Conservation (phyloP, 2,329 filamentous ascomycete species). For the Penicillium polonicum region DNA sequence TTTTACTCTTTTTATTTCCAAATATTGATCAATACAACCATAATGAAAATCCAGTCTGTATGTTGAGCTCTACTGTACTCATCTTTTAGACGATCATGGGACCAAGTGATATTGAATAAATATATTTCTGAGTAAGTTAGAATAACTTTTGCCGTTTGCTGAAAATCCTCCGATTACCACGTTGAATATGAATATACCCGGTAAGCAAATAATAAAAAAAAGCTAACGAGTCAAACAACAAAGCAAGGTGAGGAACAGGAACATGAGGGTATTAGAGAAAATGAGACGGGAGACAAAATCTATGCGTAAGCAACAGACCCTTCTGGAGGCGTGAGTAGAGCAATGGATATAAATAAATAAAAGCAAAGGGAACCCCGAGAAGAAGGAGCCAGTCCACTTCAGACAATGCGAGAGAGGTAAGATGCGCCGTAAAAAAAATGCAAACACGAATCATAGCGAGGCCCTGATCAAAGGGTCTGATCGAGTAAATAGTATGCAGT, state of each 20-base stretch:
- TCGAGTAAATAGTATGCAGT: neutral
- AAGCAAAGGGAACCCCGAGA: slow-evolving; percentile 6
- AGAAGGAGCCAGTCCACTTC: slow-evolving; percentile 20
- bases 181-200: neutral
- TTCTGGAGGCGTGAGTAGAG: neutral
- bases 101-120: neutral
- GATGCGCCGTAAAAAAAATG: slow-evolving; percentile 15
- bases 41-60: neutral
- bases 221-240: neutral
- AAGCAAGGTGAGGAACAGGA: neutral
- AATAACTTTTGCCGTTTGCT: slow-evolving; percentile 1
- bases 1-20: too few species aligned
- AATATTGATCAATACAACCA: neutral
- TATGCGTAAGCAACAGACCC: slow-evolving; percentile 2
- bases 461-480: neutral
- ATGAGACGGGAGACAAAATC: slow-evolving; percentile 3
- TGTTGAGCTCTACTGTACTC: neutral
- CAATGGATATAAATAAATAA: slow-evolving; percentile 1
- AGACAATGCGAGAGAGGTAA: slow-evolving; percentile 7
- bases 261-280: slow-evolving; percentile 8
- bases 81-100: neutral
- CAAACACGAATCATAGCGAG: slow-evolving; percentile 10
- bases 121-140: neutral
- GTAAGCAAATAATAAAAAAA: too few species aligned
- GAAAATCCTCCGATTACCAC: neutral